Conservation (phyloP, 768 basidiomycete species). For the Leccinum subgranulosum region DNA sequence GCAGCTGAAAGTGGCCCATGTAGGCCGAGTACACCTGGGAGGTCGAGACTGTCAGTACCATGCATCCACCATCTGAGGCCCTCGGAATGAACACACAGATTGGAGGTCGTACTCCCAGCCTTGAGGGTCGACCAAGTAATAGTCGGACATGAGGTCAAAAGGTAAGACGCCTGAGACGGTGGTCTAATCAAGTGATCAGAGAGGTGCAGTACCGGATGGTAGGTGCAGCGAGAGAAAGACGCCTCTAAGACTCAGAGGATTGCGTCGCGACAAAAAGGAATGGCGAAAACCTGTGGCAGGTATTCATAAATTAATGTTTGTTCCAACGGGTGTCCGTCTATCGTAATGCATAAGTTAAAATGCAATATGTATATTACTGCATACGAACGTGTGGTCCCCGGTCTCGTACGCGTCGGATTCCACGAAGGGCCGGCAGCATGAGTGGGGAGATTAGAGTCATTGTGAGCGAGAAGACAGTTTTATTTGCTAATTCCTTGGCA, state of each 20-base stretch:
- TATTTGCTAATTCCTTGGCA: constrained; percentile 1
- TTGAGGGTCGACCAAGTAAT: constrained; percentile 67
- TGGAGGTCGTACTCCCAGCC: constrained; percentile 83
- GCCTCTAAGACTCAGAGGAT: background rate
- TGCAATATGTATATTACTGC: constrained; percentile 17
- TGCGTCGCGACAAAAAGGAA: background rate
- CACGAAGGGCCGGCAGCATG: constrained; percentile 19
- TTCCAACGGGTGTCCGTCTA: constrained; percentile 1
- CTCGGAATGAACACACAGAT: constrained; percentile 48
- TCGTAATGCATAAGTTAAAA: constrained; percentile 15
- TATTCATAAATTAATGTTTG: constrained; percentile 19
- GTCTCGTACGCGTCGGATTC: constrained; percentile 7
- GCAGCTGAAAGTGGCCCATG: constrained; percentile 73
- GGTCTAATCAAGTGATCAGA: background rate
- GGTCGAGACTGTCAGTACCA: background rate
- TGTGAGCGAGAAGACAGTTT: background rate
- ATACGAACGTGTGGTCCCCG: constrained; percentile 7
- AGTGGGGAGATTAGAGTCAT: background rate
- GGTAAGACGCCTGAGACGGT: background rate
- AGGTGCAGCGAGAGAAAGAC: background rate
- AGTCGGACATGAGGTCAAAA: constrained; percentile 51
- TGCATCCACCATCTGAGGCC: background rate
- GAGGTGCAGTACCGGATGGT: background rate
- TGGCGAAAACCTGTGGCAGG: background rate
- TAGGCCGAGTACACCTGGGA: constrained; percentile 66